Evolutionary conservation across 208 protist species (phyloP), one percentile per base, ranked within the genome.

Genomic region (Leishmania aethiopica): DNA sequence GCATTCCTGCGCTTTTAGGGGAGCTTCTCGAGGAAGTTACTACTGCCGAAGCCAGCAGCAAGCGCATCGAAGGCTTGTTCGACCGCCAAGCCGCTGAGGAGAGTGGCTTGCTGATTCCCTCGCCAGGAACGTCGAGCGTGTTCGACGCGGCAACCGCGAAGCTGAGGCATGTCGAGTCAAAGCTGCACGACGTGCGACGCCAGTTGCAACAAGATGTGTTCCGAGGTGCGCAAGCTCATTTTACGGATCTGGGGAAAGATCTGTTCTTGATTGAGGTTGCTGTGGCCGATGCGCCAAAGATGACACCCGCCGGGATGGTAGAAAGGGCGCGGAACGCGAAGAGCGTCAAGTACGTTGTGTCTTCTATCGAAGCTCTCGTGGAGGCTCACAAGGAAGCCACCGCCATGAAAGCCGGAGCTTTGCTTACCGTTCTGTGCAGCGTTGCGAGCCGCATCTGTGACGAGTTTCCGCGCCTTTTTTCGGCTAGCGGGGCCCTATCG

Each of bases 191-290:
- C 19, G 83, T 86, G 35, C 84, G 91, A 11, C 42, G 75, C 15
- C 75, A 88, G 40, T 40, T 90, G 7, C 85, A 89, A 57, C n/a
- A 74, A 15, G 87, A 94, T 19, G 75, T 92, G n/a, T 96, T 97
- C 72, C 49, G 55, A 42, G 90, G 88, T n/a, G 86, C 88, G 2
- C 69, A 83, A 47, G 81, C 94, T 28, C 80, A 84, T 55, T 98
- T 93, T 74, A 79, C 76, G 53, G 86, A 95, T 77, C 69, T 98
- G 45, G 96, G 96, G 2, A 96, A 97, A 77, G 96, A 98, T 72
- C 77, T 90, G 25, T 97, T 97, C 84, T 79, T 98, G 62, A 79
- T 97, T 32, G 94, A 98, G 66, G 94, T 98, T 64, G 86, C 93
- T 60, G 57, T 89, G 62, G 6, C 73, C 6, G 82, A 83, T 49